Conservation (phyloP, 164 flowering plant species). For the Vitis cinerea region DNA sequence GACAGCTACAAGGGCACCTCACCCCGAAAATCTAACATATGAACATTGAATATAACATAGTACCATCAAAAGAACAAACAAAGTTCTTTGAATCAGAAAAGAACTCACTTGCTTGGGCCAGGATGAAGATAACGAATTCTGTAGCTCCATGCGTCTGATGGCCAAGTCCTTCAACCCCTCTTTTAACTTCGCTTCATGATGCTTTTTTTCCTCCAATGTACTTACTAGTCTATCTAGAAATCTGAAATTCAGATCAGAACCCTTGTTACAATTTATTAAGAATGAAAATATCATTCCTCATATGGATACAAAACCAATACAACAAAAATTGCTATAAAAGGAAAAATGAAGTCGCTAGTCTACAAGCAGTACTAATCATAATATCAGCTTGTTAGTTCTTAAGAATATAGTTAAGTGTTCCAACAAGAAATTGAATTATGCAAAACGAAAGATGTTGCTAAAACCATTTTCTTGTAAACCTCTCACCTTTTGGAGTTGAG, state of each 20-base stretch:
- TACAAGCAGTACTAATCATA: too few species aligned
- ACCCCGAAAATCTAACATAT: neutral
- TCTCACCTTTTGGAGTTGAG: constrained; percentile 89
- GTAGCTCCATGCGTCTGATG: constrained; percentile 85
- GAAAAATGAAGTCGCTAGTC: neutral
- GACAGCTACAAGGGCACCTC: too few species aligned
- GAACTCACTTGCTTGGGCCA: constrained; percentile 91
- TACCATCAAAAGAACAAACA: neutral
- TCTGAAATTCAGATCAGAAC: constrained; percentile 36
- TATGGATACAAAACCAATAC: neutral
- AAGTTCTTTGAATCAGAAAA: neutral
- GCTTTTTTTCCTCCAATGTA: constrained; percentile 86
- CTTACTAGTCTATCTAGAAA: constrained; percentile 81
- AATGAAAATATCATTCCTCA: neutral
- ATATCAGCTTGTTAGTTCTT: neutral
- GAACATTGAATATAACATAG: neutral
- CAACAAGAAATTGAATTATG: neutral
- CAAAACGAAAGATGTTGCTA: neutral
- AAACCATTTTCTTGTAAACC: neutral
- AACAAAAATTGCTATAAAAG: neutral
- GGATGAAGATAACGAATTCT: constrained; percentile 77
- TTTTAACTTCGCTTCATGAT: constrained; percentile 78
- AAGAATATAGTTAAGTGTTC: neutral
- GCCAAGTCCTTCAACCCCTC: constrained; percentile 82
- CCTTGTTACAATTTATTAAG: neutral